These are phyloP conservation scores for Lecanicillium sp. DNA, from an alignment of 2,329 filamentous ascomycete genomes.

Conservation along the genomic window DNA sequence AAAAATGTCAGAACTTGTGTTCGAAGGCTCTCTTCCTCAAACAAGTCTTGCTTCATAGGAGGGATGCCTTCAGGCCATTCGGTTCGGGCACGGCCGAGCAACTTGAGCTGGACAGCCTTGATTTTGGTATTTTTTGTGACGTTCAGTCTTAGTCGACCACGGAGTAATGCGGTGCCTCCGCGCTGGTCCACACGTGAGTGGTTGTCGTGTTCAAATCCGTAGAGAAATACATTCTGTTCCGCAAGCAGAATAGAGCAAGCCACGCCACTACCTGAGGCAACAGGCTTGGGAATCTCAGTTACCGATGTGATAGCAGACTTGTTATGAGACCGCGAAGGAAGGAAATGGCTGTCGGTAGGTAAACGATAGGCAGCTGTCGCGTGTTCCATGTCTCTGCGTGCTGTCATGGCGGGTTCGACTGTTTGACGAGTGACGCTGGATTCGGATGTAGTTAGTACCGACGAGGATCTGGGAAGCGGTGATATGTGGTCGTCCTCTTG, in stretches of 20 bases:
- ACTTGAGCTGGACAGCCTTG: constrained; percentile 81
- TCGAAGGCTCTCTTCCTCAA: constrained; percentile 78
- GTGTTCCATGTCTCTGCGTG: neutral
- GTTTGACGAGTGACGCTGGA: neutral
- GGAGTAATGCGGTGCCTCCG: constrained; percentile 75
- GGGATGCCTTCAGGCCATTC: constrained; percentile 98
- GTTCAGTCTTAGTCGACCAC: constrained; percentile 75
- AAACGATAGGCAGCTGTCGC: constrained; percentile 3
- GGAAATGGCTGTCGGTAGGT: neutral
- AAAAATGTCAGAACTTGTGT: constrained; percentile 91
- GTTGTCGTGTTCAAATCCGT: constrained; percentile 70
- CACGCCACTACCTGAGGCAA: constrained; percentile 73
- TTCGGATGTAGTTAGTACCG: neutral
- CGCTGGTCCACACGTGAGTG: constrained; percentile 43
- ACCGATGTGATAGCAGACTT: constrained; percentile 49
- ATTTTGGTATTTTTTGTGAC: constrained; percentile 89
- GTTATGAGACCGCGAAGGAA: constrained; percentile 31
- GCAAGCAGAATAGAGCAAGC: constrained; percentile 67
- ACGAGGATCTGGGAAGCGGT: neutral
- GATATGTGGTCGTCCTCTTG: neutral
- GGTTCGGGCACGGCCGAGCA: constrained; percentile 78
- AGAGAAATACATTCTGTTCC: constrained; percentile 74
- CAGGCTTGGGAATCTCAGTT: constrained; percentile 60
- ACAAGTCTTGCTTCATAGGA: constrained; percentile 74
- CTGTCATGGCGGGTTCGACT: constrained; percentile 1